Conservation (phyloP, 2,329 filamentous ascomycete species). For the Karstenula rhodostoma region DNA sequence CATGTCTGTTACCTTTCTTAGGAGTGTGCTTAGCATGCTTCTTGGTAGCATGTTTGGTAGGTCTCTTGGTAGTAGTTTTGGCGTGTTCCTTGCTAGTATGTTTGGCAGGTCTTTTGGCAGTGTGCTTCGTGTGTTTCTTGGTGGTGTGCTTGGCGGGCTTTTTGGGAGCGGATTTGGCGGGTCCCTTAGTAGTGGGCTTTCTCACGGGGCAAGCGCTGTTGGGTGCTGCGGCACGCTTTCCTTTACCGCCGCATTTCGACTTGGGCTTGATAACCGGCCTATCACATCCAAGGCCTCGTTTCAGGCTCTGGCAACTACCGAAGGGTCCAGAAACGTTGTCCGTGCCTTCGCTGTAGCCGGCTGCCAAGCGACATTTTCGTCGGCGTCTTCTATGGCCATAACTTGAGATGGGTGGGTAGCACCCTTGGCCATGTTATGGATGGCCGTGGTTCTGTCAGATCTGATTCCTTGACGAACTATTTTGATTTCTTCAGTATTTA, state of each 20-base stretch:
- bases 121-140: neutral
- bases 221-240: neutral
- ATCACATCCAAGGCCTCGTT: neutral
- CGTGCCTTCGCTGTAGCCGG: conserved; percentile 8
- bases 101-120: neutral
- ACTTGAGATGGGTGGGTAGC: conserved; percentile 1
- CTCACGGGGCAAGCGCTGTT: conserved; percentile 2
- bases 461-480: conserved; percentile 9
- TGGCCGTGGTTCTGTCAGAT: conserved; percentile 11
- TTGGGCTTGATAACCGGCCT: neutral
- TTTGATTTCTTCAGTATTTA: conserved; percentile 5
- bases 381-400: conserved; percentile 15
- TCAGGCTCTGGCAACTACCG: neutral
- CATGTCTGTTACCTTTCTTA: neutral
- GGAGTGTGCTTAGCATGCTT: neutral
- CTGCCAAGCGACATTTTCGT: conserved; percentile 7
- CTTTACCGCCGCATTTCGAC: neutral
- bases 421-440: conserved; percentile 17
- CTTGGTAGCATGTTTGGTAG: neutral
- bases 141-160: neutral
- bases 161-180: neutral
- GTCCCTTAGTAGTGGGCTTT: neutral
- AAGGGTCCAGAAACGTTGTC: conserved; percentile 4
- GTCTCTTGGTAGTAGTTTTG: neutral
- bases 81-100: neutral